A percentile compares a stretch with the other conserved stretches of the same genome.
Evolutionary conservation across 2,329 filamentous ascomycete species (phyloP).

Genomic region (Colletotrichum truncatum): DNA sequence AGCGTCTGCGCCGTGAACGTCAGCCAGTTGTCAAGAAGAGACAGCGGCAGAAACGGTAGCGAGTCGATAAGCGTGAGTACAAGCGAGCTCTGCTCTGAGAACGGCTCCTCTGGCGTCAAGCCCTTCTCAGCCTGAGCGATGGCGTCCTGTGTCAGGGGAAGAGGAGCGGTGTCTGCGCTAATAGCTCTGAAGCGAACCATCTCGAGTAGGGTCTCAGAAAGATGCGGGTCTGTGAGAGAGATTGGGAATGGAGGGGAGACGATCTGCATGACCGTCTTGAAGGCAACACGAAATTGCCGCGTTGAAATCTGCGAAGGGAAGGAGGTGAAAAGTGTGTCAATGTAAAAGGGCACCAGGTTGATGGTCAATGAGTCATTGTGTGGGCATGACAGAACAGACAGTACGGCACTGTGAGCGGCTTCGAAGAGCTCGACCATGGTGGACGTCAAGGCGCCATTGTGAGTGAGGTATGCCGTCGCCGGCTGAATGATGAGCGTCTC

Average conservation of each 20-base stretch:
- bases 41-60: conserved; percentile 76
- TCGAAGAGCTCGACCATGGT: conserved; percentile 76
- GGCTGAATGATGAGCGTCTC: conserved; percentile 79
- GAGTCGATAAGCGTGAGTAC: conserved; percentile 82
- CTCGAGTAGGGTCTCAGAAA: conserved; percentile 85
- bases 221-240: conserved; percentile 75
- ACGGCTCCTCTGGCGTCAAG: conserved; percentile 36
- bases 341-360: conserved; percentile 81
- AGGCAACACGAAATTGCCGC: conserved; percentile 88
- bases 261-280: conserved; percentile 85
- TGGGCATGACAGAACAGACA: conserved; percentile 83
- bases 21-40: conserved; percentile 83
- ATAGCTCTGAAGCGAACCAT: conserved; percentile 75
- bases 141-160: conserved; percentile 50
- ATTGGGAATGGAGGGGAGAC: conserved; percentile 82
- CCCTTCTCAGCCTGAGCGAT: conserved; percentile 36
- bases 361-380: conserved; percentile 77
- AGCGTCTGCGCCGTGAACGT: conserved; percentile 75
- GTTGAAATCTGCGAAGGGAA: conserved; percentile 83
- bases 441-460: conserved; percentile 51
- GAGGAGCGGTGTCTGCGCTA: conserved; percentile 53
- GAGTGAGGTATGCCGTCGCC: conserved; percentile 76
- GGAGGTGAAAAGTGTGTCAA: conserved; percentile 80
- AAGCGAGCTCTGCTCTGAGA: conserved; percentile 84
- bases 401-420: conserved; percentile 82